A percentile compares a stretch with the other conserved stretches of the same genome.
These are phyloP conservation scores for Penicillium nucicola DNA, from an alignment of 495 filamentous ascomycete species.

Conservation along the genomic window DNA sequence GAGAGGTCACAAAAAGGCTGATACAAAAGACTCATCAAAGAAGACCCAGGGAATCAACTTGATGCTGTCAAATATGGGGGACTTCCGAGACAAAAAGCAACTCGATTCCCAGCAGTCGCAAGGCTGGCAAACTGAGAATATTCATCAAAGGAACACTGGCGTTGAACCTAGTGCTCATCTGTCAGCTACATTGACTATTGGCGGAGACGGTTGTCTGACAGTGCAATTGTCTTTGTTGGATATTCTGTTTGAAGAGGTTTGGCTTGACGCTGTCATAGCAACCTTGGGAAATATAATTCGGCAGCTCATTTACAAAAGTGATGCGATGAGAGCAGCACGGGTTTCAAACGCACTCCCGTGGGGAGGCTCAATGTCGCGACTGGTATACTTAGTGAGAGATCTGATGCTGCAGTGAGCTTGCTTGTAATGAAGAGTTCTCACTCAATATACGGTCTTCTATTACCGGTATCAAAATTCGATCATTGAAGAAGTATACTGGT, in stretches of 20 bases:
- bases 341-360: neutral
- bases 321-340: neutral
- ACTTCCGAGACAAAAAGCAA: neutral
- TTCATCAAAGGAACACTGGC: neutral
- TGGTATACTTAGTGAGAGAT: neutral
- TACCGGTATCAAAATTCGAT: too few species aligned
- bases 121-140: neutral
- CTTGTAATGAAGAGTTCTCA: neutral
- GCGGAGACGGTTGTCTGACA: neutral
- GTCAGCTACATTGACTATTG: neutral
- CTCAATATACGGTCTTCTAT: too few species aligned
- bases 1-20: neutral
- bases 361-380: neutral
- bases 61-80: neutral
- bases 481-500: too few species aligned
- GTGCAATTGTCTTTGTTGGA: neutral
- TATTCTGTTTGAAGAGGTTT: neutral
- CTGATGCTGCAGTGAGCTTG: neutral
- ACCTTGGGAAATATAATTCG: neutral
- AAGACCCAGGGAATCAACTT: neutral
- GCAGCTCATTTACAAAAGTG: neutral
- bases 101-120: neutral
- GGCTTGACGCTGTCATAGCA: neutral
- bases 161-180: neutral
- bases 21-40: neutral